phyloP scores from a whole-genome alignment of 306 rosid species.

The Trichosanthes truncata region DNA sequence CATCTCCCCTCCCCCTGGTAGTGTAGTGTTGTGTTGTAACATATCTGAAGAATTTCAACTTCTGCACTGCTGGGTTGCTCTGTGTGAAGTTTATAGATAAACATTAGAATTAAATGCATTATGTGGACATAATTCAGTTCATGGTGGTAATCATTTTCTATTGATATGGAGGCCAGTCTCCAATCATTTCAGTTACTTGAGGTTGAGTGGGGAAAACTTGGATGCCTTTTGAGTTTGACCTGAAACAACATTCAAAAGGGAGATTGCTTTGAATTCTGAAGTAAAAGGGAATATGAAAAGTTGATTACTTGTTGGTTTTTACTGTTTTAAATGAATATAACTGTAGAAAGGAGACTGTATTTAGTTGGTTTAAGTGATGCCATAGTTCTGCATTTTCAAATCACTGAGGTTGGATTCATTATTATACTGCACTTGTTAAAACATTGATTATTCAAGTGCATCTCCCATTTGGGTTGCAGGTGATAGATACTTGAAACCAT shows the following conservation, averaged over 20 bases:
- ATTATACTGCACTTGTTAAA: neutral
- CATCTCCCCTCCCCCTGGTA: neutral
- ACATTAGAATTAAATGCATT: neutral
- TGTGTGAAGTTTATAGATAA: neutral
- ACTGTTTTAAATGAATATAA: neutral
- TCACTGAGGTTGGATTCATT: neutral
- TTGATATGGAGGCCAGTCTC: neutral
- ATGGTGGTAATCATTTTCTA: neutral
- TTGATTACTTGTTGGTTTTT: neutral
- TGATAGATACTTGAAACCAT: conserved; percentile 84
- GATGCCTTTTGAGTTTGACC: neutral
- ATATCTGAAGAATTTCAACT: neutral
- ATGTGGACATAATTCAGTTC: neutral
- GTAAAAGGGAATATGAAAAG: neutral
- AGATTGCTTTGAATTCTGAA: neutral
- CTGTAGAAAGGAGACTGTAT: neutral
- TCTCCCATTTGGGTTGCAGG: conserved; percentile 34
- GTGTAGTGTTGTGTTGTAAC: neutral
- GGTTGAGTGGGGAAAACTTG: neutral
- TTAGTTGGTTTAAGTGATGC: neutral
- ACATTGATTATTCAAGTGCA: neutral
- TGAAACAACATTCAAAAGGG: neutral
- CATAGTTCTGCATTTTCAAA: neutral
- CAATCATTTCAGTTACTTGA: neutral
- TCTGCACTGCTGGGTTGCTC: neutral